Base-by-base conservation (phyloP, 768 basidiomycete species). In the Mycena belliarum region DNA sequence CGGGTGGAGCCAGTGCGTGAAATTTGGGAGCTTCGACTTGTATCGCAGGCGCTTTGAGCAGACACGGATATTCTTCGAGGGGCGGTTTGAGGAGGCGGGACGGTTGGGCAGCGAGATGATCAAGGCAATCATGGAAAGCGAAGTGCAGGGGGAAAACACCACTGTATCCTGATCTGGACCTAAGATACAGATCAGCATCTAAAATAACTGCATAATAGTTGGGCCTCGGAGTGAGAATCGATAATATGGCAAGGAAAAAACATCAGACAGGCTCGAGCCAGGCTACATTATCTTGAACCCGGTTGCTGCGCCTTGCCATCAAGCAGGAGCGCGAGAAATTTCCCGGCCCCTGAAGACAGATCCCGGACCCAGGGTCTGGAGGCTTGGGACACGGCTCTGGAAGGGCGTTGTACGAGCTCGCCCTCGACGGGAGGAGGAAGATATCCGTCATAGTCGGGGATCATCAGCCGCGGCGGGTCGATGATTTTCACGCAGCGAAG, bases 1-100 rank as follows among this genome's bases (percentile, higher is more conserved):
- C 23, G 95, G 95, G 8, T 98, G 96, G 96, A 93, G 91, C 65
- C 92, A 98, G 72, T 93, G 92, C 69, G 91, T 98, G 35, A 86
- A 83, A 41, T 96, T 95, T 74, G 93, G 93, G 15, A 87, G 81
- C 73, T 96, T 98, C 71, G 92, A 96, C 62, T 74, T 93, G 53
- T 99, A 98, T 77, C 76, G 81, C 65, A 72, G 79, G 66, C 73
- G 95, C 58, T 98, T 98, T 69, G 80, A 82, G 68, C 80, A 86
- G 71, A 95, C 94, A 6, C 79, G 87, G 52, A 65, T 59, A 40
- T 97, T 96, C 71, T 98, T 98, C 69, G 83, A 93, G 69, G 81
- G 85, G 0, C 74, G 94, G 60, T 98, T 98, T 66, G 89, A 87
- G 64, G 93, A 93, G 69, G 93, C 88, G 14, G 86, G 83, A 21